These are phyloP conservation scores for Clausena lansium DNA, from an alignment of 345 rosid species.

Conservation along the genomic window DNA sequence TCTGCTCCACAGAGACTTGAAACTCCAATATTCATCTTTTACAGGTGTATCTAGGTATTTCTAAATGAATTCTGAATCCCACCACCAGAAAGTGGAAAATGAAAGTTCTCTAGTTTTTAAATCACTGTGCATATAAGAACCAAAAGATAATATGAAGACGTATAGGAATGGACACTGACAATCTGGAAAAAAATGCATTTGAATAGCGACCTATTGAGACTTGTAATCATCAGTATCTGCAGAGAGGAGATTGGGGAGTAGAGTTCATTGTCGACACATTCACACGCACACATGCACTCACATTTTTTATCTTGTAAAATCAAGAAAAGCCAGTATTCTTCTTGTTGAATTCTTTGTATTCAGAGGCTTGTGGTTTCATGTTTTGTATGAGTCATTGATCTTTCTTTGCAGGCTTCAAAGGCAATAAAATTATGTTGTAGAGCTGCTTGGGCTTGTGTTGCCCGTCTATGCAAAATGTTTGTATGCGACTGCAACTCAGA, in stretches of 20 bases:
- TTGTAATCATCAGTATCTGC: not conserved
- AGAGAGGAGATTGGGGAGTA: not conserved
- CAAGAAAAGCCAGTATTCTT: not conserved
- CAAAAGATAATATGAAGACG: too few relatives aligned
- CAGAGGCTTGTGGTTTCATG: not conserved
- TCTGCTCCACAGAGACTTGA: not conserved
- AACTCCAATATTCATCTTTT: not conserved
- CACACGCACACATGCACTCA: not conserved
- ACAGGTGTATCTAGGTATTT: not conserved
- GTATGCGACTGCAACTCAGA: conserved; percentile 22
- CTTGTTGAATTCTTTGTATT: conserved; percentile 4
- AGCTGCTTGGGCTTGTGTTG: conserved; percentile 76
- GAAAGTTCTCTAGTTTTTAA: too few relatives aligned
- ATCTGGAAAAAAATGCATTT: not conserved
- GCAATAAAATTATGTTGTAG: conserved; percentile 61
- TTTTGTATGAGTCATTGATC: conserved; percentile 5
- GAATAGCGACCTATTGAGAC: not conserved
- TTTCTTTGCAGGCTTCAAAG: conserved; percentile 67
- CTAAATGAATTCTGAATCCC: not conserved
- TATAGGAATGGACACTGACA: not conserved
- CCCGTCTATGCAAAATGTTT: conserved; percentile 45
- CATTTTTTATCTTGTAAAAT: not conserved
- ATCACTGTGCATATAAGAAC: too few relatives aligned
- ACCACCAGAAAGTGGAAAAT: not conserved
- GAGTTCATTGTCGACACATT: not conserved